Conservation (phyloP, 2,329 filamentous ascomycete genomes). For the Paracorniculantispora psalliotae region DNA sequence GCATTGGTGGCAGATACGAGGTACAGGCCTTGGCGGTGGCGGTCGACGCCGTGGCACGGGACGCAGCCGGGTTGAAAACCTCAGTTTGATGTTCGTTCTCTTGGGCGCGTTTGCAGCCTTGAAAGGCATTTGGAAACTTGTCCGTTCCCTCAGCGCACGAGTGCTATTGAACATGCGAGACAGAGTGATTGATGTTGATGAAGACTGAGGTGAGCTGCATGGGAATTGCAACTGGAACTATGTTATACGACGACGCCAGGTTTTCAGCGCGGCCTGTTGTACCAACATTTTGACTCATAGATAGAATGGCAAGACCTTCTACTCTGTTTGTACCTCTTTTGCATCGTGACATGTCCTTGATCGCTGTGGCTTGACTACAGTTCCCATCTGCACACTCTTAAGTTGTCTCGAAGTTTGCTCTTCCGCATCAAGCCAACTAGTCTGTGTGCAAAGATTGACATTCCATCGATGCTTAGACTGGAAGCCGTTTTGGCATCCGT, state of each 20-base stretch:
- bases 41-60: conserved; percentile 58
- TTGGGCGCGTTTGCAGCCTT: conserved; percentile 78
- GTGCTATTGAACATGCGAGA: conserved; percentile 75
- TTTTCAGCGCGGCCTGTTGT: background rate
- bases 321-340: background rate
- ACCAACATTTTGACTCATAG: background rate
- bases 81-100: conserved; percentile 74
- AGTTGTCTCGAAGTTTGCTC: conserved; percentile 78
- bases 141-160: conserved; percentile 66
- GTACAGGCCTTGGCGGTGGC: conserved; percentile 39
- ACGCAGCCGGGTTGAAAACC: conserved; percentile 69
- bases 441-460: conserved; percentile 85
- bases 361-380: background rate
- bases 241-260: background rate
- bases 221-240: background rate
- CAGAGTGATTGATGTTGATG: conserved; percentile 72
- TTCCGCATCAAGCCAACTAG: conserved; percentile 88
- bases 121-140: conserved; percentile 78
- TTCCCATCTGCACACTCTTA: conserved; percentile 87
- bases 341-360: background rate
- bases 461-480: conserved; percentile 38
- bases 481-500: conserved; percentile 46
- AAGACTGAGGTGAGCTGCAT: conserved; percentile 45
- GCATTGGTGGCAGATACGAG: conserved; percentile 69
- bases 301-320: conserved; percentile 9